Percentiles rank a stretch among this genome's conserved stretches.
phyloP scores from a whole-genome alignment of 495 filamentous ascomycete genomes.

The Xylaria sp. region DNA sequence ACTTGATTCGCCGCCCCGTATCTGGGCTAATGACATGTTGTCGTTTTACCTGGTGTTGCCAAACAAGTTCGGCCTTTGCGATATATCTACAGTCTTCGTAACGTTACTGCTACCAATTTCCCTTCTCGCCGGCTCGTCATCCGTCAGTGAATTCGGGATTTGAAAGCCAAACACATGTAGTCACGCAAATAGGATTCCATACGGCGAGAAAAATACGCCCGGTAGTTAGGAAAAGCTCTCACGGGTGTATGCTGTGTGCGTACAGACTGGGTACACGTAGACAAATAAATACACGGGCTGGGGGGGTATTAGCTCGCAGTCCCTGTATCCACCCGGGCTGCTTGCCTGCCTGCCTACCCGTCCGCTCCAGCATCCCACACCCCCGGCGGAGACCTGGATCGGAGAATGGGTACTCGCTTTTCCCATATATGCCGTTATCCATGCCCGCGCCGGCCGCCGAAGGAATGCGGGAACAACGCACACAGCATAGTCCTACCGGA shows the following conservation, averaged over 20 bases:
- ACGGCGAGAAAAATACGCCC: slow-evolving; percentile 4
- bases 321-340: slow-evolving; percentile 3
- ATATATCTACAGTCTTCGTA: not conserved
- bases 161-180: not conserved
- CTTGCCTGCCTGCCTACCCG: slow-evolving; percentile 17
- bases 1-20: slow-evolving; percentile 13
- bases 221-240: not conserved
- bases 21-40: slow-evolving; percentile 19
- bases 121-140: not conserved
- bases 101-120: slow-evolving; percentile 15
- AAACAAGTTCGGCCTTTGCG: not conserved
- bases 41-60: slow-evolving; percentile 3
- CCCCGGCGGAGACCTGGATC: not conserved
- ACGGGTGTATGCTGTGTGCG: not conserved
- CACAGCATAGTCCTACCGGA: not conserved
- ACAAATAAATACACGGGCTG: not conserved
- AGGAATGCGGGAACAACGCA: not conserved
- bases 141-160: slow-evolving; percentile 2
- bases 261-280: not conserved
- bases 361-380: slow-evolving; percentile 1
- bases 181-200: not conserved
- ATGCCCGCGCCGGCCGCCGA: slow-evolving; percentile 24
- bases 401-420: slow-evolving; percentile 14
- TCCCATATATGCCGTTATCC: slow-evolving; percentile 7
- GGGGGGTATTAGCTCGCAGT: not conserved